These are phyloP conservation scores for Cyamopsis tetragonoloba DNA, from an alignment of 306 rosid genomes.

Conservation along the genomic window DNA sequence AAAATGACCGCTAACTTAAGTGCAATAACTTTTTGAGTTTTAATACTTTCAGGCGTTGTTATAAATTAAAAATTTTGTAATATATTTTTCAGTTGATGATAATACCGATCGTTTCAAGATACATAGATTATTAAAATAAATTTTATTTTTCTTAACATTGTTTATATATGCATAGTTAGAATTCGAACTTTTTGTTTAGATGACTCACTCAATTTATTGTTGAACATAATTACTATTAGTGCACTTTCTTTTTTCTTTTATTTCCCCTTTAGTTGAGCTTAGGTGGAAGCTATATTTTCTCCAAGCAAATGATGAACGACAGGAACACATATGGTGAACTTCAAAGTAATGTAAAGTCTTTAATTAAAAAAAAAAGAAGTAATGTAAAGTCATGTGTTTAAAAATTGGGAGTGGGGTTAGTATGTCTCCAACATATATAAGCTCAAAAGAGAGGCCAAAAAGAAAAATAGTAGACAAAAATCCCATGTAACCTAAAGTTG, in stretches of 20 bases:
- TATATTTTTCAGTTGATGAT: too few species aligned
- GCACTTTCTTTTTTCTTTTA: background rate
- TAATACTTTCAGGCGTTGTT: too few species aligned
- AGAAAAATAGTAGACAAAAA: conserved; percentile 29
- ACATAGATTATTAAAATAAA: too few species aligned
- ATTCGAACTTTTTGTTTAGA: too few species aligned
- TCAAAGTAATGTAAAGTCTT: conserved; percentile 36
- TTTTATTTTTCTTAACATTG: too few species aligned
- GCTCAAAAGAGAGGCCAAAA: conserved; percentile 38
- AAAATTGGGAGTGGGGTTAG: conserved; percentile 57
- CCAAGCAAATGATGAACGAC: conserved; percentile 72
- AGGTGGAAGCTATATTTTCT: conserved; percentile 57
- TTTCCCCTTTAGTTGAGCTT: conserved; percentile 27
- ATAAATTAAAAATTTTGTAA: too few species aligned
- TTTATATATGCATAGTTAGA: too few species aligned
- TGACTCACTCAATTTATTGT: too few species aligned
- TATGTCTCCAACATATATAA: conserved; percentile 42
- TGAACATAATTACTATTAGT: conserved; percentile 42
- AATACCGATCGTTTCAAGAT: too few species aligned
- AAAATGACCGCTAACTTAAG: too few species aligned
- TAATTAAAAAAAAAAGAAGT: too few species aligned
- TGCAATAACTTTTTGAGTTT: too few species aligned
- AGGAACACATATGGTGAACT: conserved; percentile 73
- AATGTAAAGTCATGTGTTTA: conserved; percentile 8
- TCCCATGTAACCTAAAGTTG: conserved; percentile 55